Evolutionary conservation across 2,329 filamentous ascomycete genomes (phyloP), one percentile per base, ranked within the genome.

Genomic region (Chlorencoelia australis): DNA sequence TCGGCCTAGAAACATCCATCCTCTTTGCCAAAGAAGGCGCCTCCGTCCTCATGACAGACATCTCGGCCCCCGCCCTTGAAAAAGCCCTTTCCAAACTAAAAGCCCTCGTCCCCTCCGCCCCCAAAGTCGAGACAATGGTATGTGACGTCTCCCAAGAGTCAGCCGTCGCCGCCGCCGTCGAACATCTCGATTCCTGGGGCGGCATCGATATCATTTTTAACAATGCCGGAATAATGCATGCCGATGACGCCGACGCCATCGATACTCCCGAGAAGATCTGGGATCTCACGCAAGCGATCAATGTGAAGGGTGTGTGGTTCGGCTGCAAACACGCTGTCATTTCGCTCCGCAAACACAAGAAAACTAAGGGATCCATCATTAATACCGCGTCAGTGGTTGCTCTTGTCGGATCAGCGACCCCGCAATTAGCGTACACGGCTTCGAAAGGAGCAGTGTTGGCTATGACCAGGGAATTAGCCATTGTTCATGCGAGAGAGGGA

Each of bases 221-320:
- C 66, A 86, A 86, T 51, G 81, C 81, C 11, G 81, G 81, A 11
- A 85, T 85, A 49, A 85, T 86, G 80, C 80, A 85, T 55, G 69
- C 68, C 15, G 67, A 80, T 40, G 73, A 76, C 45, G 67, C 63
- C 4, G 69, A 76, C 53, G 79, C 80, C 13, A 64, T 83, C 47
- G 69, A 77, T 49, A 84, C 79, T 1, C 69, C 76, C 1, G 80
- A 84, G 60, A 74, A 75, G 54, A 81, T 85, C 59, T 86, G 81
- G 81, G 79, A 86, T 46, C 57, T 83, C 40, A 85, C 81, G 0
- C 78, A 82, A 44, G 73, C 71, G 40, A 82, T 85, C 58, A 86
- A 85, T 52, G 80, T 85, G 47, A 85, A 85, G 65, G 81, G 81
- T 26, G 80, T 85, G 8, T 85, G 80, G 81, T 85, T 73, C 49